Base-by-base conservation (phyloP, 148 eudicot genomes). In the Persicaria tinctoria region DNA sequence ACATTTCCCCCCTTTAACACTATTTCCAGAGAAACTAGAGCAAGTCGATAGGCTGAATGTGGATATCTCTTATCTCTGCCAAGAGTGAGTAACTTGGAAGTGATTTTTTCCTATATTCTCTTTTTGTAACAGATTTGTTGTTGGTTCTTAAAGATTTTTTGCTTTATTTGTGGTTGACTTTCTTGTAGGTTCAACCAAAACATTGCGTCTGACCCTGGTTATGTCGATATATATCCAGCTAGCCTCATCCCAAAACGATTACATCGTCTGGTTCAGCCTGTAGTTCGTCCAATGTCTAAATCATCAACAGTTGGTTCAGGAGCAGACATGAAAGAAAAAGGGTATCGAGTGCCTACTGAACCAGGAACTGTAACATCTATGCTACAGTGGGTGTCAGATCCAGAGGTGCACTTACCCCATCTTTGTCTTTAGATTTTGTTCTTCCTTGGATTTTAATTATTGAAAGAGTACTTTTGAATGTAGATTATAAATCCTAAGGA, bases 191-290 rank as follows among this genome's bases (percentile, higher is more conserved):
- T 86, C 81, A 81, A 79, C 76, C 84, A 87, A 76, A 95, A 95
- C 79, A 90, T 95, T 75, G 79, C 75, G 74, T 83, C 78, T 57
- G 92, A 89, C 77, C 99, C 99, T 80, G 99, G 99, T 71, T 84
- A 82, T 84, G 96, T 95, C 78, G 99, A 95, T 78, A 85, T 95
- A 82, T 93, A 85, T 83, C 97, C 97, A 71, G 86, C 91, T 32
- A 90, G 85, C 54, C 89, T 85, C 66, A 86, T 92, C 49, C 92
- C 97, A 46, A 90, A 89, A 78, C 81, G 79, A 38, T 71, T 95
- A 85, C 93, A 83, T 68, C 96, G 90, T 86, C 88, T 95, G 57
- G 88, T 69, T 46, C 82, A 72, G 78, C 93, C 99, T 70, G 78
- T 95, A 27, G 83, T 83, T 76, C 87, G 87, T 68, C 77, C 84